These are phyloP conservation scores for Solanum chacoense DNA, from an alignment of 305 asterid species.

Conservation along the genomic window DNA sequence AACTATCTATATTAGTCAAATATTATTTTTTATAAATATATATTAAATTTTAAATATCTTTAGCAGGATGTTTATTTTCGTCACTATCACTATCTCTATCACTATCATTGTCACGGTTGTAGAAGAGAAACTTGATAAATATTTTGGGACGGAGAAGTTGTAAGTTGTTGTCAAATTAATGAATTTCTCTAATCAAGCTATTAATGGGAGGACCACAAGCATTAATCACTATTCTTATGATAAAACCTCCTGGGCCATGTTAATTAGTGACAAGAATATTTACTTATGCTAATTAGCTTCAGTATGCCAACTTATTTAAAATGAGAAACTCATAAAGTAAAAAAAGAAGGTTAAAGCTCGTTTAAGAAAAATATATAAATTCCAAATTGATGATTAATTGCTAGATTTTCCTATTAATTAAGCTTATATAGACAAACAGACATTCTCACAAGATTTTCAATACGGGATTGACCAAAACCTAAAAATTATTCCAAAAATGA, in stretches of 20 bases:
- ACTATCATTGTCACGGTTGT: neutral
- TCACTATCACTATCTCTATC: neutral
- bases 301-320: neutral
- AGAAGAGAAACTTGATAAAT: neutral
- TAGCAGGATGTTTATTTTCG: neutral
- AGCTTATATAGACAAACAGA: neutral
- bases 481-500: neutral
- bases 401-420: neutral
- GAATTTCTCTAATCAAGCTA: neutral
- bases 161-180: neutral
- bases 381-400: neutral
- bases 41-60: no score
- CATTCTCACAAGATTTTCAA: neutral
- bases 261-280: neutral
- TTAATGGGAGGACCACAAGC: neutral
- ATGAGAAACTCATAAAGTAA: neutral
- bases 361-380: neutral
- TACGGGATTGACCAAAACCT: neutral
- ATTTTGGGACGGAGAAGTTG: neutral
- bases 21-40: no score
- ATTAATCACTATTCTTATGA: neutral
- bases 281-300: neutral
- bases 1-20: neutral
- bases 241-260: neutral
- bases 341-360: neutral